These are phyloP conservation scores for Podaxis sp. DNA, from an alignment of 768 basidiomycete species.

Conservation along the genomic window DNA sequence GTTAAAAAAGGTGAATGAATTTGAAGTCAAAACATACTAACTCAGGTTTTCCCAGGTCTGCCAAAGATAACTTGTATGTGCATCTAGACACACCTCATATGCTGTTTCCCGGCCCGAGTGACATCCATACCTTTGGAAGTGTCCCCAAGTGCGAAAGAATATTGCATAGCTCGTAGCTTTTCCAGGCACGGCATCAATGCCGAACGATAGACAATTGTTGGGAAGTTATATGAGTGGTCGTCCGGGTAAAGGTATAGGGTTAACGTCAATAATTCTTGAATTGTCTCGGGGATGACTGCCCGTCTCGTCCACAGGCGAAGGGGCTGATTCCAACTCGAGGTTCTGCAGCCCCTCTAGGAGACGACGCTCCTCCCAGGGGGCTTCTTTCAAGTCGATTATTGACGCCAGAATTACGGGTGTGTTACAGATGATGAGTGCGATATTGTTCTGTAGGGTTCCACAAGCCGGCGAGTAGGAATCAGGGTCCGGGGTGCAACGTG, in stretches of 20 bases:
- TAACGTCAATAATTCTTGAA: background rate
- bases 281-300: background rate
- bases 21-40: too few species aligned
- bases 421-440: constrained; percentile 40
- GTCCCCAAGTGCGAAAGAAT: too few species aligned
- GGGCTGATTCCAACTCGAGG: background rate
- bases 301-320: background rate
- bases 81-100: too few species aligned
- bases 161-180: too few species aligned
- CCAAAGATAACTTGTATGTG: too few species aligned
- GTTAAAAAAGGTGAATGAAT: too few species aligned
- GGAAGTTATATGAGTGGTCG: background rate
- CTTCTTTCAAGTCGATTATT: constrained; percentile 16
- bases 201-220: too few species aligned
- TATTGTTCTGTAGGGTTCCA: constrained; percentile 25
- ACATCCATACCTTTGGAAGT: too few species aligned
- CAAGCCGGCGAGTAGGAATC: background rate
- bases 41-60: too few species aligned
- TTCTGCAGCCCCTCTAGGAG: constrained; percentile 6
- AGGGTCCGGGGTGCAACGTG: background rate
- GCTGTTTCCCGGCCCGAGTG: too few species aligned
- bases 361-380: constrained; percentile 12
- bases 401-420: constrained; percentile 37
- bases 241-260: background rate
- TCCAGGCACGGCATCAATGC: too few species aligned